Percentiles rank a stretch among this genome's conserved stretches.
Evolutionary conservation across 805 yeast genomes (phyloP).

Genomic region (Candida easanensis): DNA sequence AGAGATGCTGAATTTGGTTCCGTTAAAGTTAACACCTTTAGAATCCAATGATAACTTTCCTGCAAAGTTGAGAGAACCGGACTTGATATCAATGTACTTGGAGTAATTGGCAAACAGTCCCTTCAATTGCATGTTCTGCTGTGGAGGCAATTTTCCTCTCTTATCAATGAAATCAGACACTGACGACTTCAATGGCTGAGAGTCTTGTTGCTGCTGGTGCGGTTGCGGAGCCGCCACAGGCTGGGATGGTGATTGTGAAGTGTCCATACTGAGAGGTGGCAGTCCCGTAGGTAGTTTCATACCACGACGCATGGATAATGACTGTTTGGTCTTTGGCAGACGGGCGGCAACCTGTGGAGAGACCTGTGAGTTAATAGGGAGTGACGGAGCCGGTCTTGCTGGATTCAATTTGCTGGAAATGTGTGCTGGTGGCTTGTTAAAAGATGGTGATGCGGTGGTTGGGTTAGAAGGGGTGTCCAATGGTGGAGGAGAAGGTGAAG

Average conservation of each 20-base stretch:
- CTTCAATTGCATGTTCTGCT: constrained; percentile 32
- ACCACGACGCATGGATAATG: constrained; percentile 81
- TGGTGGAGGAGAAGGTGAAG: background rate
- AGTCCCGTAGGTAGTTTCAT: constrained; percentile 81
- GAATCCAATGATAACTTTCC: constrained; percentile 93
- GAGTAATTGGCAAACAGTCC: constrained; percentile 82
- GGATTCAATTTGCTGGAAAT: constrained; percentile 20
- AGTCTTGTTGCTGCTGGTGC: background rate
- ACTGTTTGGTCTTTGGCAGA: constrained; percentile 75
- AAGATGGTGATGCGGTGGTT: background rate
- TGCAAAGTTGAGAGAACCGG: constrained; percentile 87
- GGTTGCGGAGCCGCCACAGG: constrained; percentile 4
- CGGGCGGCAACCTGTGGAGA: constrained; percentile 77
- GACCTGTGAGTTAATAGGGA: constrained; percentile 49
- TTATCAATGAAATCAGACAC: constrained; percentile 25
- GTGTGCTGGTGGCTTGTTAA: constrained; percentile 4
- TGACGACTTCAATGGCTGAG: constrained; percentile 8
- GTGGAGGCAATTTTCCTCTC: constrained; percentile 23
- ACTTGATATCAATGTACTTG: constrained; percentile 84
- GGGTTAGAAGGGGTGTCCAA: background rate
- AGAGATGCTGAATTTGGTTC: constrained; percentile 82
- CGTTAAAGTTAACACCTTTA: constrained; percentile 88
- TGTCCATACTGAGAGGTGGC: constrained; percentile 42
- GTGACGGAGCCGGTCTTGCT: constrained; percentile 29
- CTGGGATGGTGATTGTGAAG: constrained; percentile 16